phyloP scores from a whole-genome alignment of 2,329 filamentous ascomycete species.

The Sarocladiaceae sp. region DNA sequence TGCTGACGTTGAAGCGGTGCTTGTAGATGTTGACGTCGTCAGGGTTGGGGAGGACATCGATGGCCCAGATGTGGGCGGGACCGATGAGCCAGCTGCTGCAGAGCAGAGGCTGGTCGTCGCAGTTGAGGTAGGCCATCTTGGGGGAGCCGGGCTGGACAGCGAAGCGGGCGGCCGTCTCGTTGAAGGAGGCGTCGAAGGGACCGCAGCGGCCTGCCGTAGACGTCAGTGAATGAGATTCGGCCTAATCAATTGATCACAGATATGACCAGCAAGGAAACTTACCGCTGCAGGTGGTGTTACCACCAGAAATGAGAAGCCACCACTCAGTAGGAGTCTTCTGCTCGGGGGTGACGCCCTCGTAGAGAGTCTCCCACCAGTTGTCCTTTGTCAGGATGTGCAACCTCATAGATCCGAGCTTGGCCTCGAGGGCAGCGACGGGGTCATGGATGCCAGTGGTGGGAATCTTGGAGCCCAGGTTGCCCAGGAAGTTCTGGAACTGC shows the following conservation, averaged over 20 bases:
- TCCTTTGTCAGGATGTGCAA: slow-evolving; percentile 53
- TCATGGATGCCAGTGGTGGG: slow-evolving; percentile 40
- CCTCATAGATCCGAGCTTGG: slow-evolving; percentile 34
- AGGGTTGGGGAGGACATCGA: slow-evolving; percentile 60
- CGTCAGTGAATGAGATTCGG: neutral
- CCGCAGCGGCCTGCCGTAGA: slow-evolving; percentile 53
- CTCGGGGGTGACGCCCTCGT: slow-evolving; percentile 51
- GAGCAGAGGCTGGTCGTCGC: slow-evolving; percentile 66
- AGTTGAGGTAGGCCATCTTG: slow-evolving; percentile 64
- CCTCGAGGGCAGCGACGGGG: slow-evolving; percentile 33
- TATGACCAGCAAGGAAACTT: slow-evolving; percentile 26
- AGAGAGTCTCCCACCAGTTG: slow-evolving; percentile 66
- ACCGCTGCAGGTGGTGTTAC: slow-evolving; percentile 73
- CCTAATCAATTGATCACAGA: too few species aligned
- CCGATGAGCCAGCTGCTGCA: slow-evolving; percentile 68
- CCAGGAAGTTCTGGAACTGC: slow-evolving; percentile 58
- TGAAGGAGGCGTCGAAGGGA: slow-evolving; percentile 57
- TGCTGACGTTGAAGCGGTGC: slow-evolving; percentile 63
- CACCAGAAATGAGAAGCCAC: slow-evolving; percentile 67
- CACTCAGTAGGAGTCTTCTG: slow-evolving; percentile 64
- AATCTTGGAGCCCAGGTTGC: slow-evolving; percentile 49
- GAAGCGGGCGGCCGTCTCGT: slow-evolving; percentile 60
- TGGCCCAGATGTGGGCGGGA: slow-evolving; percentile 59
- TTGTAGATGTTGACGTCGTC: slow-evolving; percentile 58
- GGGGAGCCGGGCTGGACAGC: slow-evolving; percentile 55